Percentiles rank a stretch among this genome's conserved stretches.
phyloP scores from a whole-genome alignment of 352 stramenopile species.

The Globisporangium nunn region DNA sequence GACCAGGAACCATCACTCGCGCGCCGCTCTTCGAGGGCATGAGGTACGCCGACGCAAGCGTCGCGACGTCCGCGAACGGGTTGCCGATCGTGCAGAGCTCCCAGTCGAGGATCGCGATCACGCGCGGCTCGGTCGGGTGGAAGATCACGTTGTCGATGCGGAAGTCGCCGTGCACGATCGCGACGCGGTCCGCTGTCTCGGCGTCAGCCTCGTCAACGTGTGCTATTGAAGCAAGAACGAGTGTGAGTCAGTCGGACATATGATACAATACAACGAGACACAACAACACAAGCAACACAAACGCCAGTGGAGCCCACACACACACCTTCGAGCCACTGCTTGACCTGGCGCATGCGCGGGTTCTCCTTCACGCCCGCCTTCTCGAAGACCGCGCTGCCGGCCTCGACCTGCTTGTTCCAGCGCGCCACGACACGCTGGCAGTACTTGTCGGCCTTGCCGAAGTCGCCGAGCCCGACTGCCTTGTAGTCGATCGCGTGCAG shows the following conservation, averaged over 20 bases:
- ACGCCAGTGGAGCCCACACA: too few relatives aligned
- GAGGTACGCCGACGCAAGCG: slow-evolving; percentile 48
- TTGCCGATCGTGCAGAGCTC: slow-evolving; percentile 85
- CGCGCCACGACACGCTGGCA: slow-evolving; percentile 59
- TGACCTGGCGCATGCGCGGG: slow-evolving; percentile 35
- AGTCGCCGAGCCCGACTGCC: slow-evolving; percentile 41
- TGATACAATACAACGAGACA: too few relatives aligned
- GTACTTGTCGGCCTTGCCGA: slow-evolving; percentile 63
- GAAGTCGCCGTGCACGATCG: slow-evolving; percentile 85
- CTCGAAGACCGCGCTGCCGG: slow-evolving; percentile 34
- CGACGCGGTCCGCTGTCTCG: slow-evolving; percentile 26
- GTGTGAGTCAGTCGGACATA: background rate
- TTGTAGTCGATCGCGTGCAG: slow-evolving; percentile 63
- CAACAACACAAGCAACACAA: background rate
- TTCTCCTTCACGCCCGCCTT: slow-evolving; percentile 52
- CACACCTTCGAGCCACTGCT: slow-evolving; percentile 48
- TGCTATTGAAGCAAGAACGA: background rate
- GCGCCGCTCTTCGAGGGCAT: slow-evolving; percentile 26
- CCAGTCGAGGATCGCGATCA: slow-evolving; percentile 84
- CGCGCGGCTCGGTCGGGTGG: slow-evolving; percentile 74
- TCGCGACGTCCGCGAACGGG: slow-evolving; percentile 74
- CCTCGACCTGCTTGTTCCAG: slow-evolving; percentile 68
- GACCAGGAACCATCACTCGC: slow-evolving; percentile 48
- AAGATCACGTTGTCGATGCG: slow-evolving; percentile 86
- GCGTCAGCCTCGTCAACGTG: slow-evolving; percentile 41